Evolutionary conservation across 2,329 filamentous ascomycete species (phyloP), one percentile per base, ranked within the genome.

Genomic region (Rosellinia necatrix): DNA sequence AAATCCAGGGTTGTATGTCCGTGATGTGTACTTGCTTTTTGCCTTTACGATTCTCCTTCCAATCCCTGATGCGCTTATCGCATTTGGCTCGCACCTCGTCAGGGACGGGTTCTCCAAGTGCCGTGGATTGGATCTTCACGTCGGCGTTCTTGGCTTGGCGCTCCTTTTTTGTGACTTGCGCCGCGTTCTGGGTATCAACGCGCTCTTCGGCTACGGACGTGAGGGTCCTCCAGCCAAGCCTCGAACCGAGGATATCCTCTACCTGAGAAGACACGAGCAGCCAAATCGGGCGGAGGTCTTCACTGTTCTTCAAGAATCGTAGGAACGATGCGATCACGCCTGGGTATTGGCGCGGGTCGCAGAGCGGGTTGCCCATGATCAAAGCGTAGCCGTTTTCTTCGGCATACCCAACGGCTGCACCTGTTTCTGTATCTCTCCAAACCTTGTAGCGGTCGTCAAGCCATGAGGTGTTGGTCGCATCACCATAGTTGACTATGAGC

Each of bases 381-480:
- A 97, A 91, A 38, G 87, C 90, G 64, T 89, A 92, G 63, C 88
- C 88, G 19, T 81, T 72, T 66, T 85, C 85, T 41, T 85, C 84
- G 2, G 94, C 90, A 68, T 90, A 97, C 9, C 91, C 90, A 29
- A 96, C 81, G 4, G 92, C 92, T 0, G 92, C 92, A 44, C 92
- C 92, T 2, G 89, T 93, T 29, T 77, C 72, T 19, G 82, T 75
- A 69, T 96, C 91, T 25, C 92, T 87, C 91, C 91, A 97, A 55
- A 96, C 86, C 68, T 90, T 82, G 71, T 92, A 96, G 6, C 91
- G 86, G 6, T 92, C 89, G 71, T 97, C 92, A 6, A 94, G 83
- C 91, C 92, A 97, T 0, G 91, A 94, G 0, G 92, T 97, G 68
- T 96, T 96, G 44, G 91, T 92, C 2, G 92, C 91, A 72, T 97